phyloP scores from a whole-genome alignment of 129 eudicot genomes.

The Flaveria trinervia region DNA sequence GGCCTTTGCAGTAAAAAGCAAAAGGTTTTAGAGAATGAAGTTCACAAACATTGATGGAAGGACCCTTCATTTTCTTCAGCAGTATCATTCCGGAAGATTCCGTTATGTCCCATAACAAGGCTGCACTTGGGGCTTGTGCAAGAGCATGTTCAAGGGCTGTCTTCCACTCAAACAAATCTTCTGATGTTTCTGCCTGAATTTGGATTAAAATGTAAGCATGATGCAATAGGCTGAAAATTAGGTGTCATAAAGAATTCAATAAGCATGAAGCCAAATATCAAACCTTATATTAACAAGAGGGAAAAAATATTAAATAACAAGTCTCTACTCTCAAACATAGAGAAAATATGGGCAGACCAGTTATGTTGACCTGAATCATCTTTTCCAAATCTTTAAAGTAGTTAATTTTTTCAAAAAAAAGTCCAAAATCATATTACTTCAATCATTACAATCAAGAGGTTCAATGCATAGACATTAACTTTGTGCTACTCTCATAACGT shows the following conservation, averaged over 20 bases:
- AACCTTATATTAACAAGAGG: neutral
- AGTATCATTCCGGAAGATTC: slow-evolving; percentile 85
- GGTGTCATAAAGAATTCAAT: slow-evolving; percentile 1
- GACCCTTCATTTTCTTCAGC: slow-evolving; percentile 70
- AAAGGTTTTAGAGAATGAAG: neutral
- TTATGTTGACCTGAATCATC: neutral
- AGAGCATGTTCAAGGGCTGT: slow-evolving; percentile 79
- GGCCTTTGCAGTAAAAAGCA: neutral
- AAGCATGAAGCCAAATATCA: slow-evolving; percentile 5
- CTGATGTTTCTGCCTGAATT: slow-evolving; percentile 88
- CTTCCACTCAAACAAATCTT: slow-evolving; percentile 88
- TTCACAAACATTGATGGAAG: slow-evolving; percentile 78
- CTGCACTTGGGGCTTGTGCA: slow-evolving; percentile 84
- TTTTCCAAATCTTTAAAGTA: neutral
- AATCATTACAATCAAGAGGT: neutral
- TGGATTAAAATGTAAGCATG: neutral
- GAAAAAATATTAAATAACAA: neutral
- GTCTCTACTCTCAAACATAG: neutral
- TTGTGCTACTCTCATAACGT: neutral
- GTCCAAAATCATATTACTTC: neutral
- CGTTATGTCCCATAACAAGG: slow-evolving; percentile 98
- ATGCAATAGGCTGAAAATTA: neutral
- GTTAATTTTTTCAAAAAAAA: neutral
- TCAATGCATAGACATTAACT: neutral
- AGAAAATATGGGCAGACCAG: neutral